Percentiles rank a stretch among this genome's conserved stretches.
phyloP scores from a whole-genome alignment of 345 rosid species.

The Cardiospermum halicacabum region DNA sequence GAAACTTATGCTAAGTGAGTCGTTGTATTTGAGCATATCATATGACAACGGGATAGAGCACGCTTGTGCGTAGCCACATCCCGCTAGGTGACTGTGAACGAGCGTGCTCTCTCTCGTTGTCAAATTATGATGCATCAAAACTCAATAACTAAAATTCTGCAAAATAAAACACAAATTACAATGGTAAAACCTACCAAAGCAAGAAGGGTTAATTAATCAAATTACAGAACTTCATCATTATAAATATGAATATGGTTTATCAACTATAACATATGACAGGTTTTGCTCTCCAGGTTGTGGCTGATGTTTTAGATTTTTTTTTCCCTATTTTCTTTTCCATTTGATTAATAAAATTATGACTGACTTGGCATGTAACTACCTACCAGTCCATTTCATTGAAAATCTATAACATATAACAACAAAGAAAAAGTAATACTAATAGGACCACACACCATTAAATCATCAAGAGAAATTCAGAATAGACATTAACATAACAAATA shows the following conservation, averaged over 20 bases:
- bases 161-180: neutral
- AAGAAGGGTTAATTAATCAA: neutral
- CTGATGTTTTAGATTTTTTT: too few relatives aligned
- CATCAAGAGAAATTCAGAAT: neutral
- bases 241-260: too few relatives aligned
- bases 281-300: too few relatives aligned
- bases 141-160: slow-evolving; percentile 4
- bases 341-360: too few relatives aligned
- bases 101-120: slow-evolving; percentile 63
- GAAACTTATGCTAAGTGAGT: neutral
- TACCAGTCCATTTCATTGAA: too few relatives aligned
- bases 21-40: slow-evolving; percentile 7
- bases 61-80: slow-evolving; percentile 33
- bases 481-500: neutral
- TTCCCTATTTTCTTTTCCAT: too few relatives aligned
- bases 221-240: neutral
- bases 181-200: neutral
- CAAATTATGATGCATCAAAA: slow-evolving; percentile 20
- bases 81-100: slow-evolving; percentile 23
- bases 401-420: too few relatives aligned
- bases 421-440: neutral
- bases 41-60: slow-evolving; percentile 41
- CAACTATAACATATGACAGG: too few relatives aligned
- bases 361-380: too few relatives aligned
- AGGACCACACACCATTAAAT: neutral